These are phyloP conservation scores for Cryptococcus sp. DNA, from an alignment of 1,284 basidiomycete genomes.

Conservation along the genomic window DNA sequence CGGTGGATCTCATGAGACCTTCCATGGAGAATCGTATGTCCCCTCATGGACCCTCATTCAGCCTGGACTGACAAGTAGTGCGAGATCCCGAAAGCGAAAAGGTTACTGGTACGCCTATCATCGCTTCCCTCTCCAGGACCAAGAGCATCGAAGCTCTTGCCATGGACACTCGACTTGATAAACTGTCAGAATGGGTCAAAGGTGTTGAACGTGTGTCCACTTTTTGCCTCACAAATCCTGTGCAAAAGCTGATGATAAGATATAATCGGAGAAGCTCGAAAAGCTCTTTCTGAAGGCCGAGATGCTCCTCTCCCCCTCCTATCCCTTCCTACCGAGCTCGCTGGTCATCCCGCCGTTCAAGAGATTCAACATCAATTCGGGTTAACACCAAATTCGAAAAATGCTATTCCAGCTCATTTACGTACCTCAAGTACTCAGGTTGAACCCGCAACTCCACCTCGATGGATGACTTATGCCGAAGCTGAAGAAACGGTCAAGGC, in stretches of 20 bases:
- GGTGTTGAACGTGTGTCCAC: conserved; percentile 34
- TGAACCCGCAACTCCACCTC: conserved; percentile 35
- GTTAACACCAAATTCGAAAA: conserved; percentile 22
- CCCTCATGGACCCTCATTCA: neutral
- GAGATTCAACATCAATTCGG: conserved; percentile 19
- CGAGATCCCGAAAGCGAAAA: neutral
- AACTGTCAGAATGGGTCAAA: conserved; percentile 44
- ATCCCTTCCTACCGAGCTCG: conserved; percentile 9
- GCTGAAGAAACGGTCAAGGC: conserved; percentile 26
- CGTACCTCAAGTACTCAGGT: conserved; percentile 29
- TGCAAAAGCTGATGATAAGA: conserved; percentile 8
- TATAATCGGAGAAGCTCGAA: conserved; percentile 44
- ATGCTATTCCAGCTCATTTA: conserved; percentile 24
- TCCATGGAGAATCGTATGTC: conserved; percentile 8
- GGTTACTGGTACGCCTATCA: neutral
- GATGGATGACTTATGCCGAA: conserved; percentile 36
- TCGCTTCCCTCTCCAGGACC: conserved; percentile 2
- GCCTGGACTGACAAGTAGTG: too few relatives aligned
- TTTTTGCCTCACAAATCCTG: neutral
- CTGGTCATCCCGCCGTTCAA: conserved; percentile 3
- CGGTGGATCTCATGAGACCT: conserved; percentile 10
- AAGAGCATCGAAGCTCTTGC: conserved; percentile 19
- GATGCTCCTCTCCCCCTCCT: conserved; percentile 25
- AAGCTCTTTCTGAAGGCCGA: conserved; percentile 38
- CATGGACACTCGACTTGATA: conserved; percentile 36